Conservation (phyloP, 257 asterid genomes). For the Striga asiatica region DNA sequence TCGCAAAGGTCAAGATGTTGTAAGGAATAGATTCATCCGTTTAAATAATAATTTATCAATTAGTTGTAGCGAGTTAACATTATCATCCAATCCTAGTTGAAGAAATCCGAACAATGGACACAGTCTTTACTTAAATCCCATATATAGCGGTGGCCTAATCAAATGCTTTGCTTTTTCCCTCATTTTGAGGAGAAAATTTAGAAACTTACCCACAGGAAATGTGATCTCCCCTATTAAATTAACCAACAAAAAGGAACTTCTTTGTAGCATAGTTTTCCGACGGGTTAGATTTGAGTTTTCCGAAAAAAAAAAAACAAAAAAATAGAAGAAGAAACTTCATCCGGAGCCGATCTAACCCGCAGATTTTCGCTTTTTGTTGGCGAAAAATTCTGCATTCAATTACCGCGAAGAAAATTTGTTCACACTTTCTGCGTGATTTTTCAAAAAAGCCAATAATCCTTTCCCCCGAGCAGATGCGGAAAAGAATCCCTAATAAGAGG, state of each 20-base stretch:
- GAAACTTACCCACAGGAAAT: neutral
- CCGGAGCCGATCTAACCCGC: constrained; percentile 5
- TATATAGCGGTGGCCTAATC: too few relatives aligned
- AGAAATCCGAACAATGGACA: too few relatives aligned
- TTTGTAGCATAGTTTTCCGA: neutral
- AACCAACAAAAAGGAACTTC: neutral
- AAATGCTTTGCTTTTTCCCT: constrained; percentile 1
- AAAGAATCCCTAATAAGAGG: too few relatives aligned
- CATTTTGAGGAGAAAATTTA: neutral
- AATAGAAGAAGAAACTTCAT: too few relatives aligned
- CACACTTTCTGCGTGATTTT: constrained; percentile 2
- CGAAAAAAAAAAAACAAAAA: too few relatives aligned
- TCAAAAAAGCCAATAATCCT: neutral
- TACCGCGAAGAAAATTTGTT: neutral
- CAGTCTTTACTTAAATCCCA: too few relatives aligned
- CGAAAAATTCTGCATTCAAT: neutral
- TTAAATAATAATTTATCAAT: too few relatives aligned
- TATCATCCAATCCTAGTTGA: too few relatives aligned
- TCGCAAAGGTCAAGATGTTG: too few relatives aligned
- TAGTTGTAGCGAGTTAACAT: too few relatives aligned
- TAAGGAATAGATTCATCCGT: too few relatives aligned
- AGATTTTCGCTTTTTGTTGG: neutral
- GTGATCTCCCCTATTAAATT: neutral
- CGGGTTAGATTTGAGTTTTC: constrained; percentile 4
- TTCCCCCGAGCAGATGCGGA: neutral